Evolutionary conservation across 495 filamentous ascomycete species (phyloP).

Genomic region (Podospora anserina): DNA sequence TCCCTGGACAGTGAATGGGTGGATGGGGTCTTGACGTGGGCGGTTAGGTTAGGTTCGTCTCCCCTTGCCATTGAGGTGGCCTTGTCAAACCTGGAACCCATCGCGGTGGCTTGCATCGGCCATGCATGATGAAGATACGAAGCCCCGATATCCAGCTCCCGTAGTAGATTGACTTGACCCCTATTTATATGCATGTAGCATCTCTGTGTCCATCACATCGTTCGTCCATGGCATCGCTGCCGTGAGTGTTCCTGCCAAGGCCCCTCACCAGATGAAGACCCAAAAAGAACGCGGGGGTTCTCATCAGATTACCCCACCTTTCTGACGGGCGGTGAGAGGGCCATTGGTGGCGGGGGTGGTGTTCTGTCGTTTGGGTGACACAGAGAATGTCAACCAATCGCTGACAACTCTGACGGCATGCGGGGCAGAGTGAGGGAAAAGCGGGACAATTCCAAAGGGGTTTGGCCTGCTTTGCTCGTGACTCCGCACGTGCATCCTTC

Average conservation of each 20-base stretch:
- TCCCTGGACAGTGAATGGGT: not conserved
- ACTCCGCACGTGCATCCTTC: not conserved
- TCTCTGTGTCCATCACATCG: not conserved
- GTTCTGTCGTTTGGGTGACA: conserved; percentile 5
- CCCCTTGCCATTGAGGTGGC: not conserved
- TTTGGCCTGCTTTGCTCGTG: not conserved
- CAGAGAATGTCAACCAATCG: not conserved
- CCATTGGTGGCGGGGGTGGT: not conserved
- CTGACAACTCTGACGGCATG: not conserved
- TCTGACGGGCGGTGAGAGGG: not conserved
- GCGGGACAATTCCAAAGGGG: not conserved
- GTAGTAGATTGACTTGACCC: not conserved
- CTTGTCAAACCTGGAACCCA: not conserved
- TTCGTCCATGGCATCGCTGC: not conserved
- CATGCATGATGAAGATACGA: not conserved
- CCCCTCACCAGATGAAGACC: not conserved
- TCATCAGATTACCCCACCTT: not conserved
- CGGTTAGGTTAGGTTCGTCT: not conserved
- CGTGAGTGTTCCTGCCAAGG: not conserved
- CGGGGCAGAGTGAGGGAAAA: not conserved
- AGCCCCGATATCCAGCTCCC: not conserved
- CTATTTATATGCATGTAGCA: not conserved
- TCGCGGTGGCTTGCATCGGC: not conserved
- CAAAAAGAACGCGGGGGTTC: not conserved
- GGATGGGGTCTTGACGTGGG: not conserved